Conservation (phyloP, 73 alveolate genomes). For the Tetrahymena malaccensis region DNA sequence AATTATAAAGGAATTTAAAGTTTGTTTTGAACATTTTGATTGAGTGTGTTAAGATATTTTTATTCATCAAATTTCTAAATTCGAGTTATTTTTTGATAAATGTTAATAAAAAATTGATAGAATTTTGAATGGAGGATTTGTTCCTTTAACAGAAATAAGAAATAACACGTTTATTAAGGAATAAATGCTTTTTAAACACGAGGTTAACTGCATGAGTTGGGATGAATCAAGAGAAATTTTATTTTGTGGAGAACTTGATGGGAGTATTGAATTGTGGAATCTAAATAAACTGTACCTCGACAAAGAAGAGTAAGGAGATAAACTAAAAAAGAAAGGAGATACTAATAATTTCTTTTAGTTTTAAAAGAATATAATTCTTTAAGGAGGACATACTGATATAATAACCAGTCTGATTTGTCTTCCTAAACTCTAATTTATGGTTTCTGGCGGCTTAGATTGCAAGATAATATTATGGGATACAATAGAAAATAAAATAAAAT, state of each 20-base stretch:
- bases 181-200: conserved; percentile 42
- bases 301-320: neutral
- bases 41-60: too few relatives aligned
- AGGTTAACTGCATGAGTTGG: conserved; percentile 69
- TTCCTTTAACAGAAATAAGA: conserved; percentile 8
- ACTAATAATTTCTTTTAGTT: conserved; percentile 1
- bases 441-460: conserved; percentile 62
- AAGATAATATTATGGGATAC: conserved; percentile 73
- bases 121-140: conserved; percentile 12
- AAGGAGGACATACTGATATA: conserved; percentile 62
- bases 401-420: conserved; percentile 64
- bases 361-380: conserved; percentile 25
- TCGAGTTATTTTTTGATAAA: too few relatives aligned
- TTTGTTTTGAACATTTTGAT: too few relatives aligned
- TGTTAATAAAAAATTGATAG: neutral
- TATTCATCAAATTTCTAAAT: too few relatives aligned
- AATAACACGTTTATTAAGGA: conserved; percentile 38
- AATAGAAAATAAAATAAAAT: conserved; percentile 45
- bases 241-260: conserved; percentile 69
- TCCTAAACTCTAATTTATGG: conserved; percentile 65
- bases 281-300: conserved; percentile 6
- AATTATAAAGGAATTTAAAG: too few relatives aligned
- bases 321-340: neutral
- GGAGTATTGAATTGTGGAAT: conserved; percentile 68
- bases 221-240: conserved; percentile 55